Percentiles rank a stretch among this genome's conserved stretches.
These are phyloP conservation scores for Crepidotus variabilis DNA, from an alignment of 768 basidiomycete genomes.

Conservation along the genomic window DNA sequence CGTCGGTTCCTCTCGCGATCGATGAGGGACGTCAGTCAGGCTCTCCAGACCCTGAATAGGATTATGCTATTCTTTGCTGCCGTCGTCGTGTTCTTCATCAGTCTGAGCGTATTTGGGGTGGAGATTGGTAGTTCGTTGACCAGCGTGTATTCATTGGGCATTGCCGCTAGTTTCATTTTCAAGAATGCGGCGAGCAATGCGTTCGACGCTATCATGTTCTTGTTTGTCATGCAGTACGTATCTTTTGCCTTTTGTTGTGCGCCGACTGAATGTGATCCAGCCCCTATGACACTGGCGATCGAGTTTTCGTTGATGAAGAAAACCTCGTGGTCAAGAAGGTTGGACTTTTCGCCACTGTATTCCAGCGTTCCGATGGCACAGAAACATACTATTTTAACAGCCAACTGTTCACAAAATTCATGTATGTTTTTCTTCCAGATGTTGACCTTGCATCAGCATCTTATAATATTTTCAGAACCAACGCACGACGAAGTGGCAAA, in stretches of 20 bases:
- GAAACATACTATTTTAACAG: constrained; percentile 83
- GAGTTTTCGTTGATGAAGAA: constrained; percentile 75
- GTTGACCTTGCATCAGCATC: background rate
- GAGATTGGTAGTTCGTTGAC: constrained; percentile 61
- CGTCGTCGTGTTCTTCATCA: constrained; percentile 68
- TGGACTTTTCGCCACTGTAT: constrained; percentile 73
- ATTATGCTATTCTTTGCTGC: constrained; percentile 62
- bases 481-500: constrained; percentile 75
- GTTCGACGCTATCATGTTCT: constrained; percentile 79
- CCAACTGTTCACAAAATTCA: constrained; percentile 70
- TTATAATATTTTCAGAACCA: constrained; percentile 40
- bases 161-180: constrained; percentile 80
- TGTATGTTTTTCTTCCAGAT: constrained; percentile 36
- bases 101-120: constrained; percentile 69
- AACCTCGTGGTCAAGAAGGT: constrained; percentile 77
- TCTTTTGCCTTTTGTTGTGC: background rate
- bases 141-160: constrained; percentile 67
- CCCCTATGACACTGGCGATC: constrained; percentile 79
- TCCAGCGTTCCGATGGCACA: constrained; percentile 68
- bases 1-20: constrained; percentile 71
- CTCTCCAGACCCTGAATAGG: constrained; percentile 59
- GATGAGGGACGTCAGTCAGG: constrained; percentile 71
- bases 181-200: constrained; percentile 67
- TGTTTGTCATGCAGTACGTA: constrained; percentile 77
- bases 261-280: constrained; percentile 29